Evolutionary conservation across 2,329 filamentous ascomycete species (phyloP).

Genomic region (Aspergillus bombycis): DNA sequence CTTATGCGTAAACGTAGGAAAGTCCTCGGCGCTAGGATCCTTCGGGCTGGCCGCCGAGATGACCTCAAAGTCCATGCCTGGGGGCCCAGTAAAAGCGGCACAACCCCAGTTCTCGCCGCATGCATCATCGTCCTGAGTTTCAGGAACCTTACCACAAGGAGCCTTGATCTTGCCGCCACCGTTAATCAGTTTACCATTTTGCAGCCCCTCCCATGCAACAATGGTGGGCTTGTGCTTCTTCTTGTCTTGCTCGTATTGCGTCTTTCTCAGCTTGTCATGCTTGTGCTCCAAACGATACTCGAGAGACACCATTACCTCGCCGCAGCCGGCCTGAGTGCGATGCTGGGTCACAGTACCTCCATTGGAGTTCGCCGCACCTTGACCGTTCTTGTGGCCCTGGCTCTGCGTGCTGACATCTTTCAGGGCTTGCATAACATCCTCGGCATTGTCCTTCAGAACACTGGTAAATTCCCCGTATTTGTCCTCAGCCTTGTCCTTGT

Average conservation of each 20-base stretch:
- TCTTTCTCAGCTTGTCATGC: neutral
- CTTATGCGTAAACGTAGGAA: neutral
- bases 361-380: no score
- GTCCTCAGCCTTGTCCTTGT: accelerated
- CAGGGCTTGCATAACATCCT: constrained; percentile 7
- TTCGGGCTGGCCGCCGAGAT: neutral
- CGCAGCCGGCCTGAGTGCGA: neutral
- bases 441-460: neutral
- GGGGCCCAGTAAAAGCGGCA: neutral
- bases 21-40: neutral
- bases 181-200: neutral
- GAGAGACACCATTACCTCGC: constrained; percentile 4
- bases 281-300: neutral
- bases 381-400: neutral
- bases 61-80: constrained; percentile 1
- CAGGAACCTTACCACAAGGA: neutral
- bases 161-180: no score
- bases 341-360: neutral
- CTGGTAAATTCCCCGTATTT: neutral
- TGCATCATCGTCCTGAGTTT: neutral
- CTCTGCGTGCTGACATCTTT: neutral
- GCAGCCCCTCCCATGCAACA: neutral
- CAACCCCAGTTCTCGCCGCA: constrained; percentile 5
- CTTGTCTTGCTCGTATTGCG: neutral
- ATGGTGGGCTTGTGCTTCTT: neutral